phyloP scores from a whole-genome alignment of 164 flowering plant genomes.

The Taxillus chinensis region DNA sequence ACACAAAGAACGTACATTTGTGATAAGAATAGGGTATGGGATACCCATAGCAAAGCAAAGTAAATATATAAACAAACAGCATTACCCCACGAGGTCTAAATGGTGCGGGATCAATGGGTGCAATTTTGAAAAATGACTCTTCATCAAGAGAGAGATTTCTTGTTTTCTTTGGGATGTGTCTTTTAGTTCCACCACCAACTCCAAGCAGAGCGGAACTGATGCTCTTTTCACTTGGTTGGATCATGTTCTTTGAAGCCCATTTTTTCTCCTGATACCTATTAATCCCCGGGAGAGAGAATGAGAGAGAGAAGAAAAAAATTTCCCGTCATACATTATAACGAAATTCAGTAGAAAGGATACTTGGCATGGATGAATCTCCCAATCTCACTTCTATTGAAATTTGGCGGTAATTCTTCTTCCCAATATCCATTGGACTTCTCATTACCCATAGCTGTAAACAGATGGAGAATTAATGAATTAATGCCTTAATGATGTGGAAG shows the following conservation, averaged over 20 bases:
- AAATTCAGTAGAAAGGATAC: constrained; percentile 14
- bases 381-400: constrained; percentile 27
- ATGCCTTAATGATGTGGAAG: neutral
- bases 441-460: constrained; percentile 35
- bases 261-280: constrained; percentile 38
- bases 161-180: constrained; percentile 16
- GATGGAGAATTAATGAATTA: neutral
- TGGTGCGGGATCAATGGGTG: constrained; percentile 10
- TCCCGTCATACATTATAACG: neutral
- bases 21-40: too few relatives aligned
- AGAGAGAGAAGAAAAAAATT: neutral
- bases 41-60: too few relatives aligned
- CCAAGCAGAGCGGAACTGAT: constrained; percentile 2
- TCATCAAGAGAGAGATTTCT: constrained; percentile 41
- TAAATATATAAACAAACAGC: neutral
- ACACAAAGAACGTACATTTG: too few relatives aligned
- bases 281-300: neutral
- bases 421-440: constrained; percentile 35
- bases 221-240: constrained; percentile 9
- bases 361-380: constrained; percentile 39
- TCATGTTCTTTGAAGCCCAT: constrained; percentile 24
- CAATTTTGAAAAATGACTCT: constrained; percentile 15
- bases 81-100: constrained; percentile 25
- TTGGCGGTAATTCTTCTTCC: constrained; percentile 42
- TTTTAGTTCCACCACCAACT: constrained; percentile 7